These are phyloP conservation scores for Termitomyces sp. DNA, from an alignment of 768 basidiomycete genomes.

Conservation along the genomic window DNA sequence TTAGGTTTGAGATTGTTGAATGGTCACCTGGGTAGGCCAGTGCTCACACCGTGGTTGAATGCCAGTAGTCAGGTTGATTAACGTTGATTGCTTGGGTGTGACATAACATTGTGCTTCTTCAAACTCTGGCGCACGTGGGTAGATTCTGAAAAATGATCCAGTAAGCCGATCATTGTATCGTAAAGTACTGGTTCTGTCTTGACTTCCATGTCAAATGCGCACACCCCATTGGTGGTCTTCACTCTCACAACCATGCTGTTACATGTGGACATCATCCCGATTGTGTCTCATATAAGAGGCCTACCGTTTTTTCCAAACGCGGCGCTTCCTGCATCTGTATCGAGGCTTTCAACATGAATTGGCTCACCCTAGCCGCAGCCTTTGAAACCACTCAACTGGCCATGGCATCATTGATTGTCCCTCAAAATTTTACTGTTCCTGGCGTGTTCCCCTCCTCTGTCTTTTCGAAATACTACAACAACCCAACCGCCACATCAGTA, in stretches of 20 bases:
- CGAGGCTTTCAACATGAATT: background rate
- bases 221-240: background rate
- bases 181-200: no score
- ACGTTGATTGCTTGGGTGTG: no score
- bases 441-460: constrained; percentile 62
- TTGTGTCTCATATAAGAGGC: background rate
- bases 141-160: no score
- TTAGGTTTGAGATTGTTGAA: no score
- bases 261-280: background rate
- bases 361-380: background rate
- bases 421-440: constrained; percentile 49
- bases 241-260: background rate
- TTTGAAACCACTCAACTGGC: constrained; percentile 6
- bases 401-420: constrained; percentile 19
- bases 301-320: background rate
- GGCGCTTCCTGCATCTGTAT: background rate
- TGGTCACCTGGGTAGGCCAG: no score
- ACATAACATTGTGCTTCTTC: no score
- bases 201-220: background rate
- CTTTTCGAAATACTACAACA: constrained; percentile 64
- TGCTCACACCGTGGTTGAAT: no score
- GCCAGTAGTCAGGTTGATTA: no score
- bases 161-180: no score
- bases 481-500: constrained; percentile 63
- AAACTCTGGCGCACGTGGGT: no score